Evolutionary conservation across 768 basidiomycete species (phyloP), one percentile per base, ranked within the genome.

Genomic region (Candolleomyces aberdarensis): DNA sequence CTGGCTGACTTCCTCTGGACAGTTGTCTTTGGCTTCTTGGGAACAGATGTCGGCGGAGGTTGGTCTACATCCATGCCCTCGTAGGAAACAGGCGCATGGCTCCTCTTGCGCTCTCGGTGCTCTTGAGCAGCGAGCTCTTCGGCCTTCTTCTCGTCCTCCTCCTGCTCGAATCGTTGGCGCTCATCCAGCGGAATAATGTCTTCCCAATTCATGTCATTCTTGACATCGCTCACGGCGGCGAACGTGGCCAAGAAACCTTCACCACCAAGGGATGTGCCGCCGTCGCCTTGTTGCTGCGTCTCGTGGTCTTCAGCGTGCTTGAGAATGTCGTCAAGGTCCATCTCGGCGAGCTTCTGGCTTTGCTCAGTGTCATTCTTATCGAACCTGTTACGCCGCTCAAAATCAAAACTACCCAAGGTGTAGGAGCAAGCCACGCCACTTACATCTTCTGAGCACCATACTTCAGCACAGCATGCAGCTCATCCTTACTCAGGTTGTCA

Each of bases 161-260:
- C 95, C 31, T 83, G 82, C 62, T 94, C 94, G 48, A 89, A 85
- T 71, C 85, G 87, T 72, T 89, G 86, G 6, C 97, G 88, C 68
- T 94, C 94, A 22, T 96, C 94, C 9, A 91, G 72, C 17, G 97
- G 97, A 67, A 99, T 98, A 74, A 99, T 98, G 63, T 98, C 97
- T 70, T 99, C 97, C 97, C 97, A 99, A 69, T 75, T 94, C 86
- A 96, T 94, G 76, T 98, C 96, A 71, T 95, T 94, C 83, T 98
- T 98, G 71, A 99, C 88, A 72, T 99, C 97, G 74, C 94, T 97
- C 65, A 98, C 93, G 54, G 88, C 89, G 20, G 96, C 96, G 71
- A 98, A 96, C 64, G 92, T 89, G 26, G 95, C 88, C 57, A 99
- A 83, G 85, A 99, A 99, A 60, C 90, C 87, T 78, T 98, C 94